Base-by-base conservation (phyloP, 768 basidiomycete species). In the Russula virescens region DNA sequence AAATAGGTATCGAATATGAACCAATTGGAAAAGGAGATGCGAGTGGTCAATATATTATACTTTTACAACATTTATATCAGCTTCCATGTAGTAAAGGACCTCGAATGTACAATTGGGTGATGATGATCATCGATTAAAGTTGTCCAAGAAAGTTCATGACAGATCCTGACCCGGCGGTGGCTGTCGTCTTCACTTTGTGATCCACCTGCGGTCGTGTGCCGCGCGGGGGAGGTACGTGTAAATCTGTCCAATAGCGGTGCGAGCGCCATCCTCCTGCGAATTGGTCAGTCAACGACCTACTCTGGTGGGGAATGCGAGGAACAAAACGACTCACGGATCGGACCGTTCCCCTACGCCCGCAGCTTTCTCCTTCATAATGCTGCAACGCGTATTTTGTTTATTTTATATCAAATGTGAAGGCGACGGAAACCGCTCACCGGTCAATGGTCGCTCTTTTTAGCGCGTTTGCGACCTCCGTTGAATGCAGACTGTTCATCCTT, bases 321-420 rank as follows among this genome's bases (percentile, higher is more conserved):
- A 3, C n/a, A 47, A 26, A 7, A 34, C 6, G 18, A 70, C 74
- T 53, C 45, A 77, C 79, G n/a, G 70, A 49, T 28, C 78, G 71
- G n/a, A 81, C 78, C 73, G 74, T 66, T 78, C 75, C 4, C 80
- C 80, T 13, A 80, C 71, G 55, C 73, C 70, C 5, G 77, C 76
- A 5, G 86, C 85, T 63, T 81, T 85, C 72, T 85, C 83, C 61
- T 80, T 83, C 83, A 87, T 86, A 46, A 78, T 71, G 6, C 79
- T 82, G 64, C 18, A 52, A 56, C 6, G 13, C 52, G 4, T 42
- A 35, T 38, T 42, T 28, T 16, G 42, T 40, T 21, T 26, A 3
- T 49, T 31, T 16, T 18, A n/a, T 58, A 28, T 58, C 19, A 56
- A 31, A 34, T 51, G 21, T 28, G 50, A n/a, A 31, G 40, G 19